Conservation (phyloP, 2,329 filamentous ascomycete genomes). For the Epichloe sibirici region DNA sequence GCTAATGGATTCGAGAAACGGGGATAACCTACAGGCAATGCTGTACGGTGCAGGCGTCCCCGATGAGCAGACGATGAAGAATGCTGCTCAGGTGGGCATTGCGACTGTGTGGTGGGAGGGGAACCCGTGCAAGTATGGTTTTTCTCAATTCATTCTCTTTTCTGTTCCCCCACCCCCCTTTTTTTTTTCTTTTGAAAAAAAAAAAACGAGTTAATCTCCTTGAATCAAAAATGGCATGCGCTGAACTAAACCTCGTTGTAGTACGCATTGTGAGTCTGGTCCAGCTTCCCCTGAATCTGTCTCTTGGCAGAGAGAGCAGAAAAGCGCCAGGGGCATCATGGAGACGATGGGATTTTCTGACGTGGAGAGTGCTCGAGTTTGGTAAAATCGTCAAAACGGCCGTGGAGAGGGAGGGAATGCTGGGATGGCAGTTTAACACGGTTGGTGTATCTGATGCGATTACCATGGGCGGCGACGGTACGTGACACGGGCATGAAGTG, state of each 20-base stretch:
- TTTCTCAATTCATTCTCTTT: neutral
- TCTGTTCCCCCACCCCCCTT: too few relatives aligned
- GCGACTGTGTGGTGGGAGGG: slow-evolving; percentile 96
- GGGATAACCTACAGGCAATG: slow-evolving; percentile 56
- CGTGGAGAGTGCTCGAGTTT: slow-evolving; percentile 59
- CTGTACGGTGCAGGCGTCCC: slow-evolving; percentile 87
- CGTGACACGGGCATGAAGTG: slow-evolving; percentile 8
- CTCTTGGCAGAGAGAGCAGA: neutral
- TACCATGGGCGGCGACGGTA: slow-evolving; percentile 88
- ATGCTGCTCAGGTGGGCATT: slow-evolving; percentile 78
- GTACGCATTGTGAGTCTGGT: slow-evolving; percentile 28
- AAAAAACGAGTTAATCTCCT: too few relatives aligned
- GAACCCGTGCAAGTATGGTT: slow-evolving; percentile 79
- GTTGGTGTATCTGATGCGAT: slow-evolving; percentile 83
- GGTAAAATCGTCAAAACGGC: slow-evolving; percentile 78
- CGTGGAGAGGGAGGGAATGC: slow-evolving; percentile 70
- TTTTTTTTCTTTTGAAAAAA: too few relatives aligned
- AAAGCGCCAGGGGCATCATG: neutral
- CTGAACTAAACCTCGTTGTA: slow-evolving; percentile 7
- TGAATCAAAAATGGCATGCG: neutral
- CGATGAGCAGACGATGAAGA: slow-evolving; percentile 75
- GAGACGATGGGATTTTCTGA: neutral
- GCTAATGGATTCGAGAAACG: too few relatives aligned
- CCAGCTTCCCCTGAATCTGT: too few relatives aligned
- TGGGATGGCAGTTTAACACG: slow-evolving; percentile 91